Evolutionary conservation across 2,329 filamentous ascomycete species (phyloP), one percentile per base, ranked within the genome.

Genomic region (Drechslerella dactyloides): DNA sequence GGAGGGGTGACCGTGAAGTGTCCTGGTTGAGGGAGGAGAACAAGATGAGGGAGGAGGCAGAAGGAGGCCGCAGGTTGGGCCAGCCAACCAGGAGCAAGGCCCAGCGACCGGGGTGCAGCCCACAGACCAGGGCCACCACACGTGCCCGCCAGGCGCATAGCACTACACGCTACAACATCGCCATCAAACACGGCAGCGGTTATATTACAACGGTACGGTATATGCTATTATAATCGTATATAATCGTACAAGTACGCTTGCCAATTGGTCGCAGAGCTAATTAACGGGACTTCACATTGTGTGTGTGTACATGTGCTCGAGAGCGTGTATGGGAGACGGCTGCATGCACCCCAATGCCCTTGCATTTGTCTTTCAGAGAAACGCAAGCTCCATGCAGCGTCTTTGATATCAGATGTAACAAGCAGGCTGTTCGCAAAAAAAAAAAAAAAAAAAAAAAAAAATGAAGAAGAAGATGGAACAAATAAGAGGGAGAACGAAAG

Each of bases 11-110:
- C 21, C 11, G 44, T 11, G 44, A 48, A 19, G 19, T 48, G 7
- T 42, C 13, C 4, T 42, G n/a, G 44, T 48, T 17, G 44, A 48
- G 19, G 11, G 19, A 19, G 44, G 19, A 48, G 17, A 48, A 15
- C 4, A 11, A 19, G 17, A 17, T 5, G 19, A 11, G 11, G 6
- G 44, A 21, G 44, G 44, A 19, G 19, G 44, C 27, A 33, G 44
- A 21, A 23, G 15, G 17, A 10, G 8, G n/a, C n/a, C 15, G 44
- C 15, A 10, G 44, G 44, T 10, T 19, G 15, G 19, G 8, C 44
- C 44, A 23, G 44, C 44, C 44, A 48, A 23, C 44, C 44, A 48
- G 44, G 19, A 8, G 44, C 15, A 48, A 48, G 44, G 44, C 37
- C n/a, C n/a, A 21, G n/a, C n/a, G 17, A 48, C 44, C 6, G 44